A percentile compares a stretch with the other conserved stretches of the same genome.
Conservation (phyloP, 768 basidiomycete genomes). For the Chalciporus piperatus region DNA sequence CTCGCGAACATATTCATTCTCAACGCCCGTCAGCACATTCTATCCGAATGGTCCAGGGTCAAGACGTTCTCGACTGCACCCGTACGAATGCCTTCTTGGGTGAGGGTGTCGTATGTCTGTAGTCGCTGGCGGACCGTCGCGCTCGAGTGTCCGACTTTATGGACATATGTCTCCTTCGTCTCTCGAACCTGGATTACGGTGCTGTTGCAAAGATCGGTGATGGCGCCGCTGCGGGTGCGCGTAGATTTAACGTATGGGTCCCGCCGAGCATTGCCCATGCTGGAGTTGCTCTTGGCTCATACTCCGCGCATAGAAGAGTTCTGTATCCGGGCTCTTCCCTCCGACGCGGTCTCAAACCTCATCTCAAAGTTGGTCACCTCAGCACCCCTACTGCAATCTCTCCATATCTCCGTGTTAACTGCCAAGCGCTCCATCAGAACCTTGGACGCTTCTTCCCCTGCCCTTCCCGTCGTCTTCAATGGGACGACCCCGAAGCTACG, state of each 20-base stretch:
- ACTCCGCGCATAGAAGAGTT: not conserved
- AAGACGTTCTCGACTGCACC: too few species aligned
- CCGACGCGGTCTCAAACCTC: not conserved
- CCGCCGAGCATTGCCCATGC: not conserved
- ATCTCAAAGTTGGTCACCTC: not conserved
- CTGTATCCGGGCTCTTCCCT: not conserved
- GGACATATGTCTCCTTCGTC: constrained; percentile 23
- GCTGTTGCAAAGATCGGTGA: not conserved
- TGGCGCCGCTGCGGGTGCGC: too few species aligned
- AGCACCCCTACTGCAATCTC: not conserved
- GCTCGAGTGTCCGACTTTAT: constrained; percentile 35
- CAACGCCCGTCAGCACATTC: not conserved
- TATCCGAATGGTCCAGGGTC: not conserved
- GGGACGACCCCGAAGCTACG: not conserved
- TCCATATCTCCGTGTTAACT: not conserved
- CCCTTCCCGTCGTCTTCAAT: not conserved
- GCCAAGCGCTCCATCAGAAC: not conserved
- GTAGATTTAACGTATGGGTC: too few species aligned
- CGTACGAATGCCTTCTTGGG: not conserved
- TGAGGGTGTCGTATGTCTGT: constrained; percentile 4
- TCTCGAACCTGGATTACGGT: not conserved
- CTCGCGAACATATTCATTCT: not conserved
- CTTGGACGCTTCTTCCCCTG: not conserved
- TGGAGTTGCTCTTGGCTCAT: not conserved
- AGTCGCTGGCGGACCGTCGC: constrained; percentile 41